Percentiles rank a stretch among this genome's conserved stretches.
Conservation (phyloP, 1,139 yeast genomes). For the Hemisphaericaspora xylanilytica region DNA sequence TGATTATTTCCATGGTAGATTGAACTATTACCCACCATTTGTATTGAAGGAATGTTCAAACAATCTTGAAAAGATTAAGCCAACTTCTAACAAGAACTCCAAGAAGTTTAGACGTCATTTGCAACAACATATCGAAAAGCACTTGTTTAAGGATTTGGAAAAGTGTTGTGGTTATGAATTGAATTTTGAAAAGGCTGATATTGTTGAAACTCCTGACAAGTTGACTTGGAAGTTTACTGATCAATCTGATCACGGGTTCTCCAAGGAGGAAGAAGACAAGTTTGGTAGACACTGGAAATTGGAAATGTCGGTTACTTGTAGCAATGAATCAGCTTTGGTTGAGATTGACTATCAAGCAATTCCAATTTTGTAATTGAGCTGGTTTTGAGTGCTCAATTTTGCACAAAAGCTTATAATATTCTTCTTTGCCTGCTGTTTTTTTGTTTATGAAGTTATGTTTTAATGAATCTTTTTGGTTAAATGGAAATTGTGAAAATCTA, state of each 20-base stretch:
- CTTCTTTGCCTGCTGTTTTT: constrained; percentile 1
- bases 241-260: constrained; percentile 52
- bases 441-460: constrained; percentile 5
- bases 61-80: constrained; percentile 69
- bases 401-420: background rate
- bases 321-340: constrained; percentile 58
- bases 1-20: constrained; percentile 65
- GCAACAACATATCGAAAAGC: constrained; percentile 73
- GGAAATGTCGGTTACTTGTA: constrained; percentile 56
- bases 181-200: constrained; percentile 50
- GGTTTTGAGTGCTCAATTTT: background rate
- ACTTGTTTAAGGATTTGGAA: constrained; percentile 64
- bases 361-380: constrained; percentile 20
- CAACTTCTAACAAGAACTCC: constrained; percentile 68
- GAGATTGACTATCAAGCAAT: constrained; percentile 56
- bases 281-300: constrained; percentile 56
- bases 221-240: constrained; percentile 57
- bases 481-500: background rate
- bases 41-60: constrained; percentile 65
- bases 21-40: constrained; percentile 71
- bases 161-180: constrained; percentile 57
- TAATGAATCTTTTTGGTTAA: background rate
- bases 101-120: constrained; percentile 71
- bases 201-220: constrained; percentile 44
- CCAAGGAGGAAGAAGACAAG: constrained; percentile 43